Conservation (phyloP, 2,329 filamentous ascomycete species). For the Fusarium haematococcum region DNA sequence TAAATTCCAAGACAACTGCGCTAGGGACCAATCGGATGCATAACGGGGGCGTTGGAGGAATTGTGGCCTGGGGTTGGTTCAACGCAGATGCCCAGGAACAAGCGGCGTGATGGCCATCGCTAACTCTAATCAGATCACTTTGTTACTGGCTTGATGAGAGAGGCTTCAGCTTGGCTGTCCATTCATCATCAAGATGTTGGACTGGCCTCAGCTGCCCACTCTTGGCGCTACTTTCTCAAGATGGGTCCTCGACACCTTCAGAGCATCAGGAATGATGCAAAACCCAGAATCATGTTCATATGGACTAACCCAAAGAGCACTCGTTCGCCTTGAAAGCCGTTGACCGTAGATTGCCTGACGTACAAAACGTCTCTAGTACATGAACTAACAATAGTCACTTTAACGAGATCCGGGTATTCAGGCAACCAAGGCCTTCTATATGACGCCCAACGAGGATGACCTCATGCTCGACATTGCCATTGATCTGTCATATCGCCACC, state of each 20-base stretch:
- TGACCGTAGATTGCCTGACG: neutral
- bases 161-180: neutral
- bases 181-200: neutral
- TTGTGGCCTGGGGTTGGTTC: neutral
- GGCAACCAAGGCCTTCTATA: neutral
- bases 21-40: neutral
- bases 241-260: neutral
- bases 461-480: neutral
- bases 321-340: neutral
- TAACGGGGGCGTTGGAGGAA: neutral
- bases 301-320: neutral
- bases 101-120: neutral
- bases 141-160: neutral
- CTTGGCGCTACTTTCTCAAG: neutral
- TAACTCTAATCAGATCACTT: neutral
- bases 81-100: neutral
- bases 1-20: neutral
- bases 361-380: neutral
- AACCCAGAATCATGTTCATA: neutral
- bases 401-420: neutral
- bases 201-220: neutral
- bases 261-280: neutral
- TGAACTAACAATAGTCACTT: neutral
- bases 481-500: neutral
- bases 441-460: neutral